These are phyloP conservation scores for Penicillium cosmopolitanum DNA, from an alignment of 495 filamentous ascomycete genomes.

Conservation along the genomic window DNA sequence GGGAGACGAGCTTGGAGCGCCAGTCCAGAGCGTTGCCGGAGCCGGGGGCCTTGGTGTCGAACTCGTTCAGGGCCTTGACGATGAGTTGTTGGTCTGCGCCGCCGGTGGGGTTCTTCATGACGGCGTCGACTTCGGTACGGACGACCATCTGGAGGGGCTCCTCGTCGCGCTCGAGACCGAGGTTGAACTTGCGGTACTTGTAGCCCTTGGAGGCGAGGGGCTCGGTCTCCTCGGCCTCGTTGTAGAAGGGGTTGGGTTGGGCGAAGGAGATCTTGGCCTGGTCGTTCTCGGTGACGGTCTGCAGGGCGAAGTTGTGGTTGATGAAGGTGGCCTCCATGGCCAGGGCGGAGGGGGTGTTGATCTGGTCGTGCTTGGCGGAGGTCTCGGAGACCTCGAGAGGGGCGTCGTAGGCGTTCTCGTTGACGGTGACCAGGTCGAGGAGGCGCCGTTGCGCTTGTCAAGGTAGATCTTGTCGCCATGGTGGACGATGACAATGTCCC, in stretches of 20 bases:
- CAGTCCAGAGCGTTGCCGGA: constrained; percentile 94
- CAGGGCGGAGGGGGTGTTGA: constrained; percentile 88
- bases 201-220: constrained; percentile 94
- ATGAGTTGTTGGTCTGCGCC: constrained; percentile 88
- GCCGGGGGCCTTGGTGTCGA: constrained; percentile 95
- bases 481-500: constrained; percentile 91
- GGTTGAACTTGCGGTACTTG: constrained; percentile 96
- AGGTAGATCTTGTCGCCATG: constrained; percentile 96
- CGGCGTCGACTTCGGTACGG: constrained; percentile 93
- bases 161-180: constrained; percentile 87
- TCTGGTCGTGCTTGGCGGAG: constrained; percentile 77
- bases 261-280: constrained; percentile 76
- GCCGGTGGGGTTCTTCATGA: constrained; percentile 88
- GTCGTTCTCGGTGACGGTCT: constrained; percentile 84
- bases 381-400: constrained; percentile 88
- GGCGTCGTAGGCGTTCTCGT: constrained; percentile 98
- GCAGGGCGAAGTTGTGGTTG: constrained; percentile 98
- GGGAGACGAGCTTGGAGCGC: constrained; percentile 87
- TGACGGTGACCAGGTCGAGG: constrained; percentile 98
- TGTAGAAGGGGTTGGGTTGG: constrained; percentile 97
- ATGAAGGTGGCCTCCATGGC: constrained; percentile 98
- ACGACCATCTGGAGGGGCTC: constrained; percentile 91
- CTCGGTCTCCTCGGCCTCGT: constrained; percentile 86
- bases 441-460: constrained; percentile 93
- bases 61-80: constrained; percentile 97